Conservation (phyloP, 23 red algal genomes). For the Chondrus crispus region DNA sequence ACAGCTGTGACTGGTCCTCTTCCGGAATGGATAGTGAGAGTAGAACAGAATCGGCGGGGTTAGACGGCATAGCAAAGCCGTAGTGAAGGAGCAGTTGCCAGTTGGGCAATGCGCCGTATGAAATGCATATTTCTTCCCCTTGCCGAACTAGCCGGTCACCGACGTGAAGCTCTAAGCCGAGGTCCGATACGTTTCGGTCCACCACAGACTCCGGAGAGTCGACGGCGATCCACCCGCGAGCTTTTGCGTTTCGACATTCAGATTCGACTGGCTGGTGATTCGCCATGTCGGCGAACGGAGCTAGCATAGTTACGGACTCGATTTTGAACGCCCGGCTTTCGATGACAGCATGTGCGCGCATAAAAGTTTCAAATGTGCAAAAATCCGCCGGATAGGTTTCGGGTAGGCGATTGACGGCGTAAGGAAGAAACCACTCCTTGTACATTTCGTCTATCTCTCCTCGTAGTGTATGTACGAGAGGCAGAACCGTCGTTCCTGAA, state of each 20-base stretch:
- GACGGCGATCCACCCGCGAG: not conserved
- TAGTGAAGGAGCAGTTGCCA: constrained; percentile 65
- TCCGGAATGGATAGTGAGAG: not conserved
- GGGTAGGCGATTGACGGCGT: not conserved
- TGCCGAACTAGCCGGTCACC: not conserved
- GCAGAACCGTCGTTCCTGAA: not conserved
- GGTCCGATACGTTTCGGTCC: not conserved
- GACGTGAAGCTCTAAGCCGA: constrained; percentile 29
- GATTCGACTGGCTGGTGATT: constrained; percentile 2
- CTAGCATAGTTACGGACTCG: constrained; percentile 22
- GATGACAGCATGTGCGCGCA: constrained; percentile 10
- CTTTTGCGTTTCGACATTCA: not conserved
- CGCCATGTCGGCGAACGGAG: constrained; percentile 55
- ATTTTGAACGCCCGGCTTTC: constrained; percentile 36
- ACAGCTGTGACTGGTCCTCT: not conserved
- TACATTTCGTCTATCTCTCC: constrained; percentile 31
- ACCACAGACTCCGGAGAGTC: not conserved
- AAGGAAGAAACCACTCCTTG: constrained; percentile 21
- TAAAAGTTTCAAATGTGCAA: constrained; percentile 30
- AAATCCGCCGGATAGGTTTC: not conserved
- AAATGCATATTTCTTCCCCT: constrained; percentile 52
- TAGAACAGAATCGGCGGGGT: constrained; percentile 18
- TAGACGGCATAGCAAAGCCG: constrained; percentile 38
- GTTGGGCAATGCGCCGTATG: constrained; percentile 36
- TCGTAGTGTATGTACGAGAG: not conserved